These are phyloP conservation scores for Blepharisma undulans DNA, from an alignment of 169 alveolate species.

Conservation along the genomic window DNA sequence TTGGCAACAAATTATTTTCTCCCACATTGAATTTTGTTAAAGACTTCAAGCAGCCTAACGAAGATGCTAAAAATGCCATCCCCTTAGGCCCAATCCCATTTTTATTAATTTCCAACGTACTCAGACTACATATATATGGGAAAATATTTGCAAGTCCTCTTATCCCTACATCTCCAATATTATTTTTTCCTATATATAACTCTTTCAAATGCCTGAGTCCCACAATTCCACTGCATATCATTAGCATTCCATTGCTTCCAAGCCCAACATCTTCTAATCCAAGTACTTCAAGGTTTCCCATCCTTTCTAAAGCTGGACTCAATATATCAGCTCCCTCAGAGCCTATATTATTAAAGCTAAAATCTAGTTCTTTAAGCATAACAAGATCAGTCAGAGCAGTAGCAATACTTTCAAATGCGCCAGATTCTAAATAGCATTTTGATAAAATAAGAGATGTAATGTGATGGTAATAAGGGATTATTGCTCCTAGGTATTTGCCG, in stretches of 20 bases:
- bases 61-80: neutral
- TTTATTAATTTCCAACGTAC: neutral
- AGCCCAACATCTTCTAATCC: neutral
- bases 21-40: neutral
- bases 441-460: neutral
- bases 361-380: neutral
- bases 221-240: constrained; percentile 7
- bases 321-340: constrained; percentile 15
- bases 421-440: neutral
- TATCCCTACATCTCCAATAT: constrained; percentile 3
- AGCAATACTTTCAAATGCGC: neutral
- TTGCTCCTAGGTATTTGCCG: neutral
- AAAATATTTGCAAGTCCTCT: neutral
- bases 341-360: constrained; percentile 5
- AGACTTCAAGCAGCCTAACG: neutral
- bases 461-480: neutral
- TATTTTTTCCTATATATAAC: neutral
- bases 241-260: neutral
- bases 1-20: neutral
- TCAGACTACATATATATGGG: neutral
- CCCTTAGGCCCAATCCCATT: neutral
- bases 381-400: neutral
- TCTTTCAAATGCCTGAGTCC: neutral
- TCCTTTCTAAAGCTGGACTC: neutral
- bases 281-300: neutral